Evolutionary conservation across 768 basidiomycete genomes (phyloP), one percentile per base, ranked within the genome.

Genomic region (Coprinopsis sp.): DNA sequence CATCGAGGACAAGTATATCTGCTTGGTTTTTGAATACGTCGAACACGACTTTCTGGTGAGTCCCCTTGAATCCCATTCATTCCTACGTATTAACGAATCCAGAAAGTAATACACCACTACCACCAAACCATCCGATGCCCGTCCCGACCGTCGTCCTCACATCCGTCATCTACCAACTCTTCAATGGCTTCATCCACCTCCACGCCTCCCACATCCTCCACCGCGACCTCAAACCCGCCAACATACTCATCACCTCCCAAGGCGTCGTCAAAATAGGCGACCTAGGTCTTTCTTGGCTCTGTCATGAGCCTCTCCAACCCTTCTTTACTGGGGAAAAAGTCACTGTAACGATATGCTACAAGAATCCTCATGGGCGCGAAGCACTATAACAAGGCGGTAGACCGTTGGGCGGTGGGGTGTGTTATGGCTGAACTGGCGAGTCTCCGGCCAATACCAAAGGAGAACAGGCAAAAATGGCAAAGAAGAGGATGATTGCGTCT

Each of bases 291-390:
- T 96, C 96, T 1, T 78, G 96, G 25, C 75, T 98, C 24, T 85
- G 89, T 48, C 86, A 92, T 58, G 83, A 91, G 50, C 96, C 96
- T 5, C 74, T 99, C 2, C 93, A 96, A 54, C 85, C 88, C 1
- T 71, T 99, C 2, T 92, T 90, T 61, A 82, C 83, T 0, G 94
- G 94, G 13, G 96, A 99, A 68, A 98, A 98, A 58, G 94, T 99
- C 22, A 96, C 98, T 28, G 96, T 99, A 11, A 99, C 96, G 0
- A 98, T 99, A 59, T 98, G 96, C 96, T 99, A 99, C 96, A 96
- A 0, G 96, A 99, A 61, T 99, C 2, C 76, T 99, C 8, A 77
- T 99, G 69, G 95, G 96, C 22, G 92, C 95, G 1, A 91, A 93
- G 52, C 96, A 99, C 65, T 99, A 99, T 64, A 95, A 96, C 54